Evolutionary conservation across 768 basidiomycete species (phyloP).

Genomic region (Amanita rubescens): DNA sequence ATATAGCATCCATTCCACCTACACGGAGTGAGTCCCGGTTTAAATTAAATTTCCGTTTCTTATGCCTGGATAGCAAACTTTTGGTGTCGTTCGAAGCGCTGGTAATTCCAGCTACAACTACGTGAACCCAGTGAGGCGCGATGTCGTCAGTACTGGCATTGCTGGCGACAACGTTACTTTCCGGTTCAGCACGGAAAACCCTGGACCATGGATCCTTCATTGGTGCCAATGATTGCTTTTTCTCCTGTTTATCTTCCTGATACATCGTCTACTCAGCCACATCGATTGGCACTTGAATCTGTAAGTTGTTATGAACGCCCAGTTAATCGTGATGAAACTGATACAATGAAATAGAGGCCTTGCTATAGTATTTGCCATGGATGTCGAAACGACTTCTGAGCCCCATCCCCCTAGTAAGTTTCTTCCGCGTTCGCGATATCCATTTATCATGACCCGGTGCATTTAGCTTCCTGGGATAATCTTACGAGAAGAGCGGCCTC

Average conservation of each 20-base stretch:
- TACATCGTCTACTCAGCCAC: too few species aligned
- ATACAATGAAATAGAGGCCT: slow-evolving; percentile 20
- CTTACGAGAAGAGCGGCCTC: slow-evolving; percentile 19
- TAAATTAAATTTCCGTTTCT: neutral
- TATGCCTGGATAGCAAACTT: slow-evolving; percentile 25
- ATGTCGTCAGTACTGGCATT: slow-evolving; percentile 32
- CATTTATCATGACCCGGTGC: neutral
- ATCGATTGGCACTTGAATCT: too few species aligned
- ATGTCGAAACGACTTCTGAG: slow-evolving; percentile 10
- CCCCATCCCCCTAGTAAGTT: slow-evolving; percentile 12
- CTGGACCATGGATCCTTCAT: slow-evolving; percentile 44
- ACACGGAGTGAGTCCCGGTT: slow-evolving; percentile 22
- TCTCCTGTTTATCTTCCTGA: slow-evolving; percentile 9
- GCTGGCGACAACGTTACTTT: slow-evolving; percentile 35
- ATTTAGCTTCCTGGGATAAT: slow-evolving; percentile 23
- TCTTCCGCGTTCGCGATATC: neutral
- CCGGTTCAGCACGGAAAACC: slow-evolving; percentile 43
- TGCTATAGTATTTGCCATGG: slow-evolving; percentile 34
- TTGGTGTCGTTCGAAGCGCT: too few species aligned
- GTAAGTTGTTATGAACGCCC: slow-evolving; percentile 11
- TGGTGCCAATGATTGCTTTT: slow-evolving; percentile 22
- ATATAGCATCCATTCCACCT: slow-evolving; percentile 33
- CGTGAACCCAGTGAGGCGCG: slow-evolving; percentile 46
- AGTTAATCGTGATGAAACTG: neutral
- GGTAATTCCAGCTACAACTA: too few species aligned